Evolutionary conservation across 169 alveolate genomes (phyloP), one percentile per base, ranked within the genome.

Genomic region (Cryptosporidium meleagridis): DNA sequence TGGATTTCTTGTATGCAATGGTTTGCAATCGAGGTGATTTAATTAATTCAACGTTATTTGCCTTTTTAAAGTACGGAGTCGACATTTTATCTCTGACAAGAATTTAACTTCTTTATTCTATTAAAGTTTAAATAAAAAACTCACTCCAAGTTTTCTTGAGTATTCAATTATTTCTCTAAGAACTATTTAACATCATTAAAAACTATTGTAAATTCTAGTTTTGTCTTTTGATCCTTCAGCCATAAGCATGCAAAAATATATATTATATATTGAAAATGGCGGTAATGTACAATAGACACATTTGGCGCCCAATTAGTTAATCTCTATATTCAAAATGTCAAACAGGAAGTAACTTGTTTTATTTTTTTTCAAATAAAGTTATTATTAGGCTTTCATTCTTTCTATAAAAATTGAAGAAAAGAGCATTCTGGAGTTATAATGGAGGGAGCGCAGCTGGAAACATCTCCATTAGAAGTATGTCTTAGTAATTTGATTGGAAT

Each of bases 391-490:
- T 65, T 65, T 31, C 33, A 65, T 33, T 16, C 72, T 31, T 21
- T 31, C 9, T 7, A 26, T 65, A 65, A 31, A 12, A 35, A 37
- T 37, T 37, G 33, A 31, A 65, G 18, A 35, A n/a, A 18, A 10
- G 33, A 29, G 72, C 33, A 65, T 3, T 14, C 33, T 65, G 35
- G 3, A 26, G 23, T 31, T 10, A 26, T 33, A 65, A 65, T 65
- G 72, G 72, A 65, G 10, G 72, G 72, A n/a, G 48, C 18, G 33
- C 41, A 31, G 3, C 18, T 65, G 21, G 72, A 65, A 65, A 65
- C 41, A 14, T 65, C 72, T 65, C 62, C 84, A 6, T 31, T 80
- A 35, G 89, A 80, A n/a, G 62, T 62, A 41, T 80, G 89, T 31
- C 62, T 80, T 23, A 80, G 89, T 62, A 80, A 80, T 33, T 51